Evolutionary conservation across 371 early-diverging fungal species (phyloP).

Genomic region (Apophysomyces sp.): DNA sequence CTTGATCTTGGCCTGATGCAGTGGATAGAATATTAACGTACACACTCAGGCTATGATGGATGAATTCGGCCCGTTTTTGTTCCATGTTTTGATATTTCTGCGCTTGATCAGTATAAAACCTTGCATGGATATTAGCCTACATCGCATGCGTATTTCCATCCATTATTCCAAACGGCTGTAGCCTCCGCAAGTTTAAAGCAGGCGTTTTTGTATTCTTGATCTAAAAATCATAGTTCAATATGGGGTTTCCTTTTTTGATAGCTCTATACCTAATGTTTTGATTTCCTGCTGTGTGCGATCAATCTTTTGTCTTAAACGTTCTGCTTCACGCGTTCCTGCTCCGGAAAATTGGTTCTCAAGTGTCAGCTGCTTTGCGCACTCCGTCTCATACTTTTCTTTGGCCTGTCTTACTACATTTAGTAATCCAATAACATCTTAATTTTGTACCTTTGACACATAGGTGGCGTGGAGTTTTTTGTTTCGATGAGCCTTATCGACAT

Average conservation of each 20-base stretch:
- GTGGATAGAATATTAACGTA: constrained; percentile 85
- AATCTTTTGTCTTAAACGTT: constrained; percentile 31
- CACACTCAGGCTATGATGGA: constrained; percentile 77
- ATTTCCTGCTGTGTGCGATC: constrained; percentile 39
- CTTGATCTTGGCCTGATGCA: constrained; percentile 85
- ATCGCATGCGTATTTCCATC: constrained; percentile 68
- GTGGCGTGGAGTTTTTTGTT: constrained; percentile 50
- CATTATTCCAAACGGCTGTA: constrained; percentile 69
- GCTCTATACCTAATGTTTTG: constrained; percentile 28
- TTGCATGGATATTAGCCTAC: constrained; percentile 39
- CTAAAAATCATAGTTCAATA: constrained; percentile 20
- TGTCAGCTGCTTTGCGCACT: constrained; percentile 47
- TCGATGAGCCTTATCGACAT: constrained; percentile 54
- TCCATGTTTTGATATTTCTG: constrained; percentile 84
- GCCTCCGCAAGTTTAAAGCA: constrained; percentile 65
- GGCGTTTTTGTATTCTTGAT: constrained; percentile 70
- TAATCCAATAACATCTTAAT: neutral
- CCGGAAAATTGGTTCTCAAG: constrained; percentile 38
- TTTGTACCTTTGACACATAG: constrained; percentile 40
- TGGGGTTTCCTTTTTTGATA: neutral
- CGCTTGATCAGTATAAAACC: neutral
- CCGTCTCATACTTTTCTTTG: constrained; percentile 72
- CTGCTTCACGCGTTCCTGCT: constrained; percentile 27
- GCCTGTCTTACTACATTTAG: constrained; percentile 21
- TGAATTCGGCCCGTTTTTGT: constrained; percentile 84